phyloP scores from a whole-genome alignment of 2,329 filamentous ascomycete genomes.

The Aspergillus eucalypticola region DNA sequence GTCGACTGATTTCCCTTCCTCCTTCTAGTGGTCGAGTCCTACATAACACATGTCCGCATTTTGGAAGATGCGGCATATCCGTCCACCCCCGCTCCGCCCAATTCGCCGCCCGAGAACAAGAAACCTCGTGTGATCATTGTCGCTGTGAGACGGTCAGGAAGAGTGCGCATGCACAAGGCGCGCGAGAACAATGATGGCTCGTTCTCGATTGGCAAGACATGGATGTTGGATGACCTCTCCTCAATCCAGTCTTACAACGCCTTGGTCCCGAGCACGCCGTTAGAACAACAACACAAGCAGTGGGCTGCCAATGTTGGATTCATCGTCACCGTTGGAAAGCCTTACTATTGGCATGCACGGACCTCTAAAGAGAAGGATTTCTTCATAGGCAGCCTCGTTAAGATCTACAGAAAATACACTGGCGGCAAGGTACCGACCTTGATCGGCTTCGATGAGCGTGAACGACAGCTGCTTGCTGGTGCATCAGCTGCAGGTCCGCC shows the following conservation, averaged over 20 bases:
- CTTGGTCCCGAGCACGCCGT: conserved; percentile 57
- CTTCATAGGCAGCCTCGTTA: conserved; percentile 93
- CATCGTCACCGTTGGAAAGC: conserved; percentile 83
- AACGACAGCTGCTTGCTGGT: conserved; percentile 74
- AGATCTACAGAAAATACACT: conserved; percentile 96
- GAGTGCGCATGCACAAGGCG: conserved; percentile 94
- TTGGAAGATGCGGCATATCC: conserved; percentile 82
- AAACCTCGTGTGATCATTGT: conserved; percentile 92
- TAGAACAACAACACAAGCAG: conserved; percentile 62
- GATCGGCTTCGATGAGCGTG: conserved; percentile 76
- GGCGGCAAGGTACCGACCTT: conserved; percentile 78
- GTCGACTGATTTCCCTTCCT: conserved; percentile 22
- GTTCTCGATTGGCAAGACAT: conserved; percentile 98
- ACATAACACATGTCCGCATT: conserved; percentile 95
- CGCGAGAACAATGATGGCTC: conserved; percentile 91
- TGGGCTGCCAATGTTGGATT: conserved; percentile 87
- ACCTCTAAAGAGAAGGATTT: conserved; percentile 97
- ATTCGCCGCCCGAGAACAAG: conserved; percentile 70
- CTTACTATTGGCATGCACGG: conserved; percentile 95
- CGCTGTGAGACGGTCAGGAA: conserved; percentile 85
- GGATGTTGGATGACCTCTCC: conserved; percentile 88
- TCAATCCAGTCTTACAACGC: conserved; percentile 80
- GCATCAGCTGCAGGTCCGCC: conserved; percentile 22
- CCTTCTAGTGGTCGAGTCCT: conserved; percentile 76
- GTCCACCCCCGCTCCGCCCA: conserved; percentile 79